Evolutionary conservation across 2,329 filamentous ascomycete species (phyloP), one percentile per base, ranked within the genome.

Genomic region (Trichoderma koningii): DNA sequence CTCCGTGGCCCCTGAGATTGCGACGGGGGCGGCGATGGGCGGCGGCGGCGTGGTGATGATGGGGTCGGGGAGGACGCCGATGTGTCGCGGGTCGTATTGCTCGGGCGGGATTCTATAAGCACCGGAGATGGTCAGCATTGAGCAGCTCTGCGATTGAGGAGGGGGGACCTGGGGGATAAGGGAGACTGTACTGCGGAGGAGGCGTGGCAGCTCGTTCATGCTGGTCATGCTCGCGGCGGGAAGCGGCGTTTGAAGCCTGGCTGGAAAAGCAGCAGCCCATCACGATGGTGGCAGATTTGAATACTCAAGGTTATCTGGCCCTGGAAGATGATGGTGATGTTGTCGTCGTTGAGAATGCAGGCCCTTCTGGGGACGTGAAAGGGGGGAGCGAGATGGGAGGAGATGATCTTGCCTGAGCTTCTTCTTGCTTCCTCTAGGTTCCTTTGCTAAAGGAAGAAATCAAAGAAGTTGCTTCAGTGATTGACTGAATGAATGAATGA

Each of bases 241-340:
- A 50, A 10, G 48, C 47, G 44, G 64, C 44, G 41, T 23, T 51
- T 17, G 57, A 63, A 19, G 64, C 60, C 34, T 63, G 50, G 2
- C 57, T 56, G 59, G 64, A 66, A 44, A 57, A 56, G 59, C 64
- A 66, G 44, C 57, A 66, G 48, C 64, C 64, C 64, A 66, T 66
- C 34, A 38, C 34, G 34, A 38, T 38, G 4, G 12, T 10, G 34
- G 10, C 34, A 38, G 34, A 14, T 14, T 5, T 38, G 3, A 15
- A 12, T 23, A 48, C 42, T n/a, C 7, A 23, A 21, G 45, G 10
- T 14, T 5, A 26, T 10, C 28, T 5, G 10, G 19, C 21, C 28
- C 14, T 34, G 5, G 5, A 4, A 7, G 10, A 5, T 3, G 50
- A 52, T 17, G 17, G 3, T 7, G 50, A 34, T 17, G 17, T 7